These are phyloP conservation scores for Murraya koenigii DNA, from an alignment of 345 rosid genomes.

Conservation along the genomic window DNA sequence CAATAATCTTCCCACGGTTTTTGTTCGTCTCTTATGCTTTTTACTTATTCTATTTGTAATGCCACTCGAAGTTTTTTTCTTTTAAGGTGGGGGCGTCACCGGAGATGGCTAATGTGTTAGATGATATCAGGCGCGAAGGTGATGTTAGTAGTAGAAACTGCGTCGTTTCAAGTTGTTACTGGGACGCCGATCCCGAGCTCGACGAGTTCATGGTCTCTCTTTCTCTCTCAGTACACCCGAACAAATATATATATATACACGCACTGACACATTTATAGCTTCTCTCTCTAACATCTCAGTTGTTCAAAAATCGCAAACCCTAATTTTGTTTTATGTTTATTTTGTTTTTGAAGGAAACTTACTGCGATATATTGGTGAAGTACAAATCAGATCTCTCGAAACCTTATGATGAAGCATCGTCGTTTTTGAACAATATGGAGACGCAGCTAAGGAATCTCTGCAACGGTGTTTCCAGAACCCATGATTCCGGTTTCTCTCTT, in stretches of 20 bases:
- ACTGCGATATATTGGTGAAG: conserved; percentile 42
- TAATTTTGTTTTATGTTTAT: neutral
- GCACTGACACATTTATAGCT: too few relatives aligned
- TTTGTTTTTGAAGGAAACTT: conserved; percentile 34
- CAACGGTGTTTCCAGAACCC: conserved; percentile 26
- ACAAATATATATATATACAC: conserved; percentile 1
- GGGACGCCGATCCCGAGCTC: conserved; percentile 56
- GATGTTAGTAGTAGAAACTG: conserved; percentile 17
- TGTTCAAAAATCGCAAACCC: conserved; percentile 21
- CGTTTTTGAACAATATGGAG: conserved; percentile 41
- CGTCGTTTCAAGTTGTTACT: conserved; percentile 19
- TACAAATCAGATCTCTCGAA: conserved; percentile 43
- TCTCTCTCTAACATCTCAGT: neutral
- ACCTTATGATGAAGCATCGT: conserved; percentile 50
- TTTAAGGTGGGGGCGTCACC: conserved; percentile 61
- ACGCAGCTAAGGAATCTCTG: conserved; percentile 46
- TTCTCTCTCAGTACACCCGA: neutral
- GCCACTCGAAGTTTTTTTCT: neutral
- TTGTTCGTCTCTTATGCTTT: neutral
- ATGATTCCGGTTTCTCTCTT: conserved; percentile 26
- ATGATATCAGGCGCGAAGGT: conserved; percentile 34
- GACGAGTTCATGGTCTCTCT: conserved; percentile 61
- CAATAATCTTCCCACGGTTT: neutral
- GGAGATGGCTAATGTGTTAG: conserved; percentile 37
- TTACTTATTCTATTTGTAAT: neutral